Evolutionary conservation across 2,329 filamentous ascomycete genomes (phyloP), one percentile per base, ranked within the genome.

Genomic region (Cordyceps pruinosa): DNA sequence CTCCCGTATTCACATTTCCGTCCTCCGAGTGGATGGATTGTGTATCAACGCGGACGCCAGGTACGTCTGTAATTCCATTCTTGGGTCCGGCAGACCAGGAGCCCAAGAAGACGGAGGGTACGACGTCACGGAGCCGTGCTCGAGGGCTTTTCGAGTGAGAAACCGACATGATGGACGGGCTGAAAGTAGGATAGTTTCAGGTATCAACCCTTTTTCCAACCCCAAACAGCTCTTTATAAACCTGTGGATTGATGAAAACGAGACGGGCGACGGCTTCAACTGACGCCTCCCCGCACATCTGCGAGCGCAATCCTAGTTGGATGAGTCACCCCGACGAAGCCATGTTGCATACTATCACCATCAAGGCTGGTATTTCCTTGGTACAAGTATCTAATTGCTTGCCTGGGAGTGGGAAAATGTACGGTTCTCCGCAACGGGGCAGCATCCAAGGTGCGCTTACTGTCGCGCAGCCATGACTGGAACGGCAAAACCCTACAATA

Each of bases 31-130:
- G 65, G 32, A 76, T 68, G n/a, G 72, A 70, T 59, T 73, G 70
- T 4, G 71, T 73, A 58, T 74, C 68, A 23, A 73, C 73, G 7
- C 68, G 68, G 8, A 76, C 73, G 2, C 72, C 73, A 13, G 70
- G 65, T n/a, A 76, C 71, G 61, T 76, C 74, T 30, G 74, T 76
- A 21, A 76, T 65, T 49, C 72, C 73, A 62, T 76, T 76, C 21
- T 73, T 70, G 6, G 72, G 68, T 0, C 74, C 74, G 0, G 72
- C 65, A 12, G 64, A 64, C 67, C 68, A 73, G 51, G 66, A 63
- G 51, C 74, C 73, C 6, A 77, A 64, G 56, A 71, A 62, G 54
- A 76, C 61, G 42, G 65, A 59, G 4, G 74, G 73, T 15, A 76
- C 64, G 26, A 75, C 64, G 26, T 73, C 68, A 15, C 74, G 70